These are phyloP conservation scores for Agaricus bisporus DNA, from an alignment of 768 basidiomycete species.

Conservation along the genomic window DNA sequence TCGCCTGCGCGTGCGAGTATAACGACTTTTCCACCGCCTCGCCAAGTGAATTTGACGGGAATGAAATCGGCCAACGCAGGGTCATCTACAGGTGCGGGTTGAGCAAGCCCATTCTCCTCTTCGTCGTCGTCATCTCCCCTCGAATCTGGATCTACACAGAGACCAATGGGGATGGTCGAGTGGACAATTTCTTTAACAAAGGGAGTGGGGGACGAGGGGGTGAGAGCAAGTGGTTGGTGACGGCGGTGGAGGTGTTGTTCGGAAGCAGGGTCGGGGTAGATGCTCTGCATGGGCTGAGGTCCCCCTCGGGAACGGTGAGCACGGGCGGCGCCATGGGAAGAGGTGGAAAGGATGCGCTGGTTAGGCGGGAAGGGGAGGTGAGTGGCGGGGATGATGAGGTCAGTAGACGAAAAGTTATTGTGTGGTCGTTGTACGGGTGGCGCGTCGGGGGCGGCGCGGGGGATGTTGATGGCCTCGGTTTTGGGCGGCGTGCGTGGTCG, in stretches of 20 bases:
- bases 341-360: conserved; percentile 9
- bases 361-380: conserved; percentile 19
- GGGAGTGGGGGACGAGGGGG: conserved; percentile 17
- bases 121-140: conserved; percentile 10
- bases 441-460: conserved; percentile 20
- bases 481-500: conserved; percentile 20
- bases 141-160: conserved; percentile 28
- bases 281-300: conserved; percentile 40
- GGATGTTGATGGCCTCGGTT: conserved; percentile 35
- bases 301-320: neutral
- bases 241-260: neutral
- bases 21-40: conserved; percentile 57
- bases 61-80: conserved; percentile 23
- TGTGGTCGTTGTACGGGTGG: conserved; percentile 19
- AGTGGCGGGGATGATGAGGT: conserved; percentile 20
- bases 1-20: conserved; percentile 69
- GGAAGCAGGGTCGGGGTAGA: conserved; percentile 26
- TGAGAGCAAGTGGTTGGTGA: conserved; percentile 13
- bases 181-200: conserved; percentile 55
- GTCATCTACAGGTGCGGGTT: conserved; percentile 11
- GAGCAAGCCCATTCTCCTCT: neutral
- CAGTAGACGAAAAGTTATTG: conserved; percentile 22
- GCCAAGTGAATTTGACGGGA: conserved; percentile 57
- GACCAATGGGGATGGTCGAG: conserved; percentile 55
- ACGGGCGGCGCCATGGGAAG: neutral